Percentiles rank a stretch among this genome's conserved stretches.
phyloP scores from a whole-genome alignment of 2,329 filamentous ascomycete species.

The Trichoderma sp. region DNA sequence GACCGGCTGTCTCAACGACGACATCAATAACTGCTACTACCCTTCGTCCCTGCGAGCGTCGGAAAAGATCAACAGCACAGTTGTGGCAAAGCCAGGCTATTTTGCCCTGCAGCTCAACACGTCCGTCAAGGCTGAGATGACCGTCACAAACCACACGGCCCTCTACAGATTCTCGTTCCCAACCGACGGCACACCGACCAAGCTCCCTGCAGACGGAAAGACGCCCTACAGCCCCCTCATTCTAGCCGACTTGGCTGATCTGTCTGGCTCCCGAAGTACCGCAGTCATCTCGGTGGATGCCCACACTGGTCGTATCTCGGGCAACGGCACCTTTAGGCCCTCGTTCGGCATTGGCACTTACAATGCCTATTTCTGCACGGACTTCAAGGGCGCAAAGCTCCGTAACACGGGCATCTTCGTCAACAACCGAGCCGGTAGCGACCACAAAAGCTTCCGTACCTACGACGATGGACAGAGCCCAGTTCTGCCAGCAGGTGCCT shows the following conservation, averaged over 20 bases:
- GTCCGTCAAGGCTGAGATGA: constrained; percentile 64
- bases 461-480: constrained; percentile 36
- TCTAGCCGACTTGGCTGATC: constrained; percentile 61
- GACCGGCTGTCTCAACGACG: constrained; percentile 49
- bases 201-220: constrained; percentile 20
- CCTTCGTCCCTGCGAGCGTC: constrained; percentile 51
- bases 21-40: constrained; percentile 54
- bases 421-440: constrained; percentile 53
- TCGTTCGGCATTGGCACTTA: constrained; percentile 65
- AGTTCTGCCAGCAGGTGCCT: constrained; percentile 55
- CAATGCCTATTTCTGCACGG: constrained; percentile 60
- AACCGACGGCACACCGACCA: constrained; percentile 35
- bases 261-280: constrained; percentile 41
- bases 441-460: constrained; percentile 44
- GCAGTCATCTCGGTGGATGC: constrained; percentile 40
- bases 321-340: constrained; percentile 59
- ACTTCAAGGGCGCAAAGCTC: constrained; percentile 56
- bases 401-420: constrained; percentile 61
- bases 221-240: constrained; percentile 51
- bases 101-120: constrained; percentile 60
- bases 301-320: constrained; percentile 57
- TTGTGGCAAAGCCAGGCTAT: constrained; percentile 62
- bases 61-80: constrained; percentile 52
- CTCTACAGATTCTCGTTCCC: constrained; percentile 64
- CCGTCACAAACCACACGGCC: constrained; percentile 60